Conservation (phyloP, 2,329 filamentous ascomycete species). For the Colletotrichum kahawae region DNA sequence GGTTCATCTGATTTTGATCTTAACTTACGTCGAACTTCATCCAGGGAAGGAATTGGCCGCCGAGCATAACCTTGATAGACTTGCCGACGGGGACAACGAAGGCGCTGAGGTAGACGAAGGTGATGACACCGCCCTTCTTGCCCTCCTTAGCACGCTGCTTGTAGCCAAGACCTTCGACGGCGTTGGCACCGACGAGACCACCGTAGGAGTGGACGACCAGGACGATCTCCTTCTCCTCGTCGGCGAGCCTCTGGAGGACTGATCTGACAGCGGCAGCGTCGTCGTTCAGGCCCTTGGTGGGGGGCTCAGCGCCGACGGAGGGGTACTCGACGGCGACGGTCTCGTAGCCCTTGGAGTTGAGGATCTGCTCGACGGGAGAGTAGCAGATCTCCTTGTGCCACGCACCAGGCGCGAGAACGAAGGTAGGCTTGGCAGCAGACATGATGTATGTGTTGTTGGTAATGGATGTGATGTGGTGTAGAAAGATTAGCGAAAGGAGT, state of each 20-base stretch:
- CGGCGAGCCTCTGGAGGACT: constrained; percentile 30
- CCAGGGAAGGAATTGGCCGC: constrained; percentile 28
- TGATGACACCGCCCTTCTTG: constrained; percentile 41
- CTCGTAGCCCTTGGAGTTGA: constrained; percentile 34
- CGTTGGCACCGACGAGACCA: constrained; percentile 42
- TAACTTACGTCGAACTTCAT: constrained; percentile 28
- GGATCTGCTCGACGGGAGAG: constrained; percentile 30
- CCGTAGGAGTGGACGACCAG: constrained; percentile 49
- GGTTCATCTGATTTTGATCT: not conserved
- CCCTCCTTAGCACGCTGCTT: constrained; percentile 34
- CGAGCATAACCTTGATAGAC: constrained; percentile 28
- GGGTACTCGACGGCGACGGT: constrained; percentile 35
- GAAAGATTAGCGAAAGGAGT: not conserved
- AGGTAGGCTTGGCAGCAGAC: constrained; percentile 21
- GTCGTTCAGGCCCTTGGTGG: constrained; percentile 27
- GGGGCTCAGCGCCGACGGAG: constrained; percentile 34
- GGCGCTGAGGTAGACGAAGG: constrained; percentile 38
- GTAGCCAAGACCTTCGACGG: constrained; percentile 38
- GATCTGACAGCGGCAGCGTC: constrained; percentile 36
- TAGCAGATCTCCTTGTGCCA: constrained; percentile 39
- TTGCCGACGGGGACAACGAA: constrained; percentile 33
- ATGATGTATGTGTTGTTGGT: not conserved
- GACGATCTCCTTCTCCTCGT: constrained; percentile 43
- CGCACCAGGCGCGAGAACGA: constrained; percentile 44
- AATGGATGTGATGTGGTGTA: not conserved